Conservation (phyloP, 1,284 basidiomycete species). For the Rhodotorula sp. region DNA sequence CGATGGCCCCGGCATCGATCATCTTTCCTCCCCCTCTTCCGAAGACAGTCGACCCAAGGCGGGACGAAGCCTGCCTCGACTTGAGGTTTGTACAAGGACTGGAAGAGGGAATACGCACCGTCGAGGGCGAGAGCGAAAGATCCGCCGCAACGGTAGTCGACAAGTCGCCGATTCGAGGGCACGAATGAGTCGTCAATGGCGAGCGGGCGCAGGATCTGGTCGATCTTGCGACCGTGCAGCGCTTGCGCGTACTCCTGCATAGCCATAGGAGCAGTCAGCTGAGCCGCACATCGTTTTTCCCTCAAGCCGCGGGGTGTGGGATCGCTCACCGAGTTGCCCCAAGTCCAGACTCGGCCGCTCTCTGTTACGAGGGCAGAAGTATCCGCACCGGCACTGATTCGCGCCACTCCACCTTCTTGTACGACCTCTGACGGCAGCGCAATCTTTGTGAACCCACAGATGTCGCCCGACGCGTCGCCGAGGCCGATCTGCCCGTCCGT, state of each 20-base stretch:
- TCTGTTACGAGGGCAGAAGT: slow-evolving; percentile 37
- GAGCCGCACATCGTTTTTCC: no score
- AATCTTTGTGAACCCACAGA: slow-evolving; percentile 25
- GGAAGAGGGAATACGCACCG: slow-evolving; percentile 22
- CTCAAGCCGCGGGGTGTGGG: background rate
- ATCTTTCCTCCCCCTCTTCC: background rate
- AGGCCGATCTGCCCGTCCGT: slow-evolving; percentile 43
- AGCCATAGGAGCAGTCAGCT: background rate
- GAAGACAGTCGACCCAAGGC: background rate
- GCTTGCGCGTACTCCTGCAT: slow-evolving; percentile 43
- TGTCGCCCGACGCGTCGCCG: slow-evolving; percentile 22
- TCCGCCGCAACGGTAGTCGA: slow-evolving; percentile 40
- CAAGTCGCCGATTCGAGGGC: slow-evolving; percentile 19
- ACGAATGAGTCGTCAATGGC: slow-evolving; percentile 61
- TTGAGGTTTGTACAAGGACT: background rate
- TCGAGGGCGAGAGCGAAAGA: slow-evolving; percentile 41
- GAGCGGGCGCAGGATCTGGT: slow-evolving; percentile 76
- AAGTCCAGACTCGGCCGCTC: slow-evolving; percentile 36
- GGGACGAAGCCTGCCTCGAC: background rate
- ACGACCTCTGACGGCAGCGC: slow-evolving; percentile 18
- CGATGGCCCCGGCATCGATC: slow-evolving; percentile 45
- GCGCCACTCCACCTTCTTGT: slow-evolving; percentile 24
- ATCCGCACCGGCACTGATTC: slow-evolving; percentile 39
- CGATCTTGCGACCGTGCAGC: slow-evolving; percentile 48
- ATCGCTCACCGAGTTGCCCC: slow-evolving; percentile 42